These are phyloP conservation scores for Pyrenochaeta sp. DNA, from an alignment of 2,329 filamentous ascomycete genomes.

Conservation along the genomic window DNA sequence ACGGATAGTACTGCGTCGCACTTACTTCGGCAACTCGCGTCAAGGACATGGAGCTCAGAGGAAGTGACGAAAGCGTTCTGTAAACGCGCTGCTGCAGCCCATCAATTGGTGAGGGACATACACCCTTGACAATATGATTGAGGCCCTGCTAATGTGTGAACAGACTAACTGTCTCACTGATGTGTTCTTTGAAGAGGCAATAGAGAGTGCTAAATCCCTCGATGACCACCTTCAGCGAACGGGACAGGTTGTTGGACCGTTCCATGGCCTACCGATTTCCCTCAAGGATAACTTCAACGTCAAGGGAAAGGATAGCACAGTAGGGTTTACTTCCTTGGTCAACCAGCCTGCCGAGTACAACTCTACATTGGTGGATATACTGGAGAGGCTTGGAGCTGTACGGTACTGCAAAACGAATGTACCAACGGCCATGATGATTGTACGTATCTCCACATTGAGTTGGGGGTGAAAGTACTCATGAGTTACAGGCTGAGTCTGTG, in stretches of 20 bases:
- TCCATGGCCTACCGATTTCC: conserved; percentile 73
- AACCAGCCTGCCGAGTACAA: conserved; percentile 66
- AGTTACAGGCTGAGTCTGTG: conserved; percentile 62
- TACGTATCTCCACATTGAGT: conserved; percentile 13
- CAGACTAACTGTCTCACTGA: conserved; percentile 69
- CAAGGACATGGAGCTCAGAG: conserved; percentile 59
- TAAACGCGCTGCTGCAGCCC: conserved; percentile 63
- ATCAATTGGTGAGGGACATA: conserved; percentile 58
- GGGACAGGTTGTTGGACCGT: conserved; percentile 64
- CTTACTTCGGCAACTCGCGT: conserved; percentile 53
- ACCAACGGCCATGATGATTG: conserved; percentile 74
- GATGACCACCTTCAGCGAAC: conserved; percentile 60
- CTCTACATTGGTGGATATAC: conserved; percentile 65
- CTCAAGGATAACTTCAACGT: conserved; percentile 78
- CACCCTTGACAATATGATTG: not conserved
- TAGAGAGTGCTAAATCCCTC: conserved; percentile 60
- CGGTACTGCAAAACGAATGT: conserved; percentile 77
- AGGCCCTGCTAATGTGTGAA: conserved; percentile 1
- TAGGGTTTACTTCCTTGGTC: conserved; percentile 71
- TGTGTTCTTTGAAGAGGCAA: conserved; percentile 63
- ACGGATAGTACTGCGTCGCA: conserved; percentile 53
- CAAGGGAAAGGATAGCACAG: conserved; percentile 65
- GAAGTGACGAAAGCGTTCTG: conserved; percentile 63
- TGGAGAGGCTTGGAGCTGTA: conserved; percentile 69
- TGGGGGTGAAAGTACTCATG: conserved; percentile 7